Percentiles rank a stretch among this genome's conserved stretches.
Conservation (phyloP, 441 rosid genomes). For the Syzygium malaccense region DNA sequence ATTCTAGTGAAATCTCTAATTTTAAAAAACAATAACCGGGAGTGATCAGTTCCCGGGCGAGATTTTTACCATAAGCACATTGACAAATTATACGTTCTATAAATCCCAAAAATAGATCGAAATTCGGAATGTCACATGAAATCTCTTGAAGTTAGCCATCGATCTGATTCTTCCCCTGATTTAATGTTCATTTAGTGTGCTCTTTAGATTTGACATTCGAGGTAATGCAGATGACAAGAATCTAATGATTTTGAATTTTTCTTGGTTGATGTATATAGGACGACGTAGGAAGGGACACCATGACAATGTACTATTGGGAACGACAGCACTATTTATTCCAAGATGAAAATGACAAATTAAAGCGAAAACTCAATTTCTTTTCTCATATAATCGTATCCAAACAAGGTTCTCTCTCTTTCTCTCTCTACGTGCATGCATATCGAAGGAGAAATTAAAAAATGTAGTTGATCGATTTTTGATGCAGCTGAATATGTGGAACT, state of each 20-base stretch:
- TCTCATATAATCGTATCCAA: background rate
- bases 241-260: background rate
- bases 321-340: background rate
- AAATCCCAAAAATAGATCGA: no score
- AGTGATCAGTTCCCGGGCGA: no score
- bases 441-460: background rate
- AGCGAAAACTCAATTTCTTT: background rate
- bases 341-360: background rate
- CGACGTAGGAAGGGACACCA: background rate
- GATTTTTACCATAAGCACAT: no score
- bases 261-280: background rate
- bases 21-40: no score
- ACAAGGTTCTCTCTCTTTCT: background rate
- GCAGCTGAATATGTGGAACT: background rate
- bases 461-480: background rate
- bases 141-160: background rate
- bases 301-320: background rate
- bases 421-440: no score
- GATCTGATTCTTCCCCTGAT: background rate
- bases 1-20: no score
- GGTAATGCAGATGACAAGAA: background rate
- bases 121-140: no score
- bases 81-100: no score
- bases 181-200: background rate
- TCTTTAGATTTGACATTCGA: background rate